Evolutionary conservation across 306 rosid species (phyloP).

Genomic region (Quercus bicolor): DNA sequence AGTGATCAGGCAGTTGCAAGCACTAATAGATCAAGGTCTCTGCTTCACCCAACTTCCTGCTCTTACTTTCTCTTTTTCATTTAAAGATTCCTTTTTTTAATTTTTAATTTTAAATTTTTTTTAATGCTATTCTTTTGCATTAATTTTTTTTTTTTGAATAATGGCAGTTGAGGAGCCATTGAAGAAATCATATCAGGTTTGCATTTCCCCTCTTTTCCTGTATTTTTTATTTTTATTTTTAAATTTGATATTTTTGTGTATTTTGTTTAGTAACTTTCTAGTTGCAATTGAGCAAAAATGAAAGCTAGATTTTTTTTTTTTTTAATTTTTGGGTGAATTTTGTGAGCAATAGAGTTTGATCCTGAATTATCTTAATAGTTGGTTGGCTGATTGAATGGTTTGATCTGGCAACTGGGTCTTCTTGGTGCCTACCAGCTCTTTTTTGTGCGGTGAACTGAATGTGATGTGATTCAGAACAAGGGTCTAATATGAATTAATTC

Average conservation of each 20-base stretch:
- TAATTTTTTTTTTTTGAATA: neutral
- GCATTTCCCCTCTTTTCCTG: constrained; percentile 23
- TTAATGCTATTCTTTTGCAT: neutral
- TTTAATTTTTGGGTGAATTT: neutral
- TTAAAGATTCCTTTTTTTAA: neutral
- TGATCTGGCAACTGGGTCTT: constrained; percentile 21
- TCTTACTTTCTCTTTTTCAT: neutral
- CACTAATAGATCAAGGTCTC: constrained; percentile 77
- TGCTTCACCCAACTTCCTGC: constrained; percentile 9
- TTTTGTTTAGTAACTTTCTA: neutral
- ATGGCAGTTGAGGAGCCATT: constrained; percentile 71
- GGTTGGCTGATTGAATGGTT: constrained; percentile 8
- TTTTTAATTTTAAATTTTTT: neutral
- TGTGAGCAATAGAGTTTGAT: neutral
- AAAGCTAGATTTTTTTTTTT: neutral
- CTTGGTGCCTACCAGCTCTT: constrained; percentile 6
- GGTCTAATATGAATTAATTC: neutral
- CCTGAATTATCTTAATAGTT: constrained; percentile 10
- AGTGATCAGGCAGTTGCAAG: constrained; percentile 55
- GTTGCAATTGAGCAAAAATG: neutral
- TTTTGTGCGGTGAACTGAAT: neutral
- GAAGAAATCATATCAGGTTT: constrained; percentile 77
- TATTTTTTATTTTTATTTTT: neutral
- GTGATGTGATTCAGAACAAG: constrained; percentile 21
- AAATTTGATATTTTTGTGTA: neutral